Percentiles rank a stretch among this genome's conserved stretches.
phyloP scores from a whole-genome alignment of 2,329 filamentous ascomycete genomes.

The Stagonosporopsis cucurbitacearum region DNA sequence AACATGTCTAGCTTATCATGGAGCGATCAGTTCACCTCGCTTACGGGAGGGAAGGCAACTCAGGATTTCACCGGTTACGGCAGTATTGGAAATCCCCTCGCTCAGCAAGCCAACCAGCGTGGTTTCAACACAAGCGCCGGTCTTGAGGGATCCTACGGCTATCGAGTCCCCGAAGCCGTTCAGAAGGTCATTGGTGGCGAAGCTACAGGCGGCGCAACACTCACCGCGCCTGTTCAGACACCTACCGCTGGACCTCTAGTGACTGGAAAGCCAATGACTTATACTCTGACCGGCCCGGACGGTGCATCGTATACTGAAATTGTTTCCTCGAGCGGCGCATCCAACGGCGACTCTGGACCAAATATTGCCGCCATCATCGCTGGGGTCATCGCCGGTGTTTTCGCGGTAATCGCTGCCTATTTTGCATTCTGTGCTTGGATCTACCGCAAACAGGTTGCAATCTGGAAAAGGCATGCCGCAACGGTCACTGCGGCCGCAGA shows the following conservation, averaged over 20 bases:
- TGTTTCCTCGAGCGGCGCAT: conserved; percentile 33
- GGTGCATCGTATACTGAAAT: conserved; percentile 51
- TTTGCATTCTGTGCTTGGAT: conserved; percentile 76
- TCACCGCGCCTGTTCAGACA: conserved; percentile 66
- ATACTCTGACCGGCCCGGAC: conserved; percentile 62
- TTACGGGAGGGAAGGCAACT: conserved; percentile 60
- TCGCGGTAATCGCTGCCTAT: conserved; percentile 67
- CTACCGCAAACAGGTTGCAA: conserved; percentile 71
- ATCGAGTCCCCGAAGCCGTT: conserved; percentile 71
- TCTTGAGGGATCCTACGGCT: conserved; percentile 67
- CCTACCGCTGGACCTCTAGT: conserved; percentile 73
- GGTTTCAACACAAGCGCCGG: conserved; percentile 60
- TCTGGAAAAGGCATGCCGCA: conserved; percentile 74
- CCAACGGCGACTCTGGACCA: conserved; percentile 41
- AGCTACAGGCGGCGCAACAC: conserved; percentile 70
- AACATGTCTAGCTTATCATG: conserved; percentile 74
- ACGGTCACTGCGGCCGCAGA: conserved; percentile 63
- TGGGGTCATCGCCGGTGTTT: conserved; percentile 68
- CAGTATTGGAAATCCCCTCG: conserved; percentile 53
- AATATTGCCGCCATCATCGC: conserved; percentile 64
- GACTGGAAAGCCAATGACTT: conserved; percentile 72
- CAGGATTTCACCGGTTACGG: conserved; percentile 41
- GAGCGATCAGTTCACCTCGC: conserved; percentile 73
- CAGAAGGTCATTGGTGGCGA: conserved; percentile 71
- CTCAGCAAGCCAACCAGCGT: conserved; percentile 60